Conservation (phyloP, 176 grass and related monocot species). For the Cenchrus americanus region DNA sequence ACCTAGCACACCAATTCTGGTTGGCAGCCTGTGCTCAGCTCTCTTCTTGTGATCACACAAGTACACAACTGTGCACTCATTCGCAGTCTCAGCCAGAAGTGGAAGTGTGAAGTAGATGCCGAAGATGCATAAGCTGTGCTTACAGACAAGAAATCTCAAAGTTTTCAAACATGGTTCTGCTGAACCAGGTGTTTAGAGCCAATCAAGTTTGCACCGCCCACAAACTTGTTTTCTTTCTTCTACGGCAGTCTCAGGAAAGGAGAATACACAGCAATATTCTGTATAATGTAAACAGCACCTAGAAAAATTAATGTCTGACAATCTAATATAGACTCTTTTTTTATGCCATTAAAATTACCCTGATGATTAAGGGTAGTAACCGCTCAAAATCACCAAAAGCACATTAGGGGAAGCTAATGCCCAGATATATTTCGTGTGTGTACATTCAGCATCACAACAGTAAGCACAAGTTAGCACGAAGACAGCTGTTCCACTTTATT, state of each 20-base stretch:
- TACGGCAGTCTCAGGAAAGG: background rate
- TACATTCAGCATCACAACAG: background rate
- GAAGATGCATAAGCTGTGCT: background rate
- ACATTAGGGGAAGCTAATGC: background rate
- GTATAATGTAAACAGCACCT: background rate
- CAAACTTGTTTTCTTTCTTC: conserved; percentile 10
- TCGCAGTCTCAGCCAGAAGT: background rate
- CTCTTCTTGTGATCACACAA: background rate
- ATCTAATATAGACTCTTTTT: background rate
- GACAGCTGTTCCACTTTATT: background rate
- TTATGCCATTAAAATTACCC: background rate
- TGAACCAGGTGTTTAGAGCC: background rate
- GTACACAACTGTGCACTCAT: background rate
- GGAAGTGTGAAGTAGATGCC: background rate
- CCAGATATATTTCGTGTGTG: background rate
- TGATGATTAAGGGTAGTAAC: background rate
- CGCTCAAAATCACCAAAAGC: background rate
- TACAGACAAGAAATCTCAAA: background rate
- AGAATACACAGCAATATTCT: background rate
- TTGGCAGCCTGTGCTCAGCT: background rate
- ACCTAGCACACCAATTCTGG: background rate
- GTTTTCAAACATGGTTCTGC: background rate
- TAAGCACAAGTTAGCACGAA: background rate
- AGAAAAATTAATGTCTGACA: background rate
- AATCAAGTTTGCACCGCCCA: background rate